Evolutionary conservation across 148 eudicot species (phyloP).

Genomic region (Chenopodium formosanum): DNA sequence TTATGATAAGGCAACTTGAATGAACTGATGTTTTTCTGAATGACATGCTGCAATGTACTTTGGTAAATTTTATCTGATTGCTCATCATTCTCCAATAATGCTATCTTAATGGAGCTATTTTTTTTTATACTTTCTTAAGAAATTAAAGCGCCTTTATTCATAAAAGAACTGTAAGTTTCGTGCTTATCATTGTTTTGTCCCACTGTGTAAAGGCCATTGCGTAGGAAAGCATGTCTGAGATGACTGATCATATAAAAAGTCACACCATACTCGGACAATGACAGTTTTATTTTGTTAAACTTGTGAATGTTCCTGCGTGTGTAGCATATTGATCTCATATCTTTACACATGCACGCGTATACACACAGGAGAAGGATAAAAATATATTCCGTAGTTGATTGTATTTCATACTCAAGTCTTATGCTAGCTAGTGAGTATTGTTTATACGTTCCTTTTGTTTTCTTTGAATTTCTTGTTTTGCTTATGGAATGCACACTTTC

Average conservation of each 20-base stretch:
- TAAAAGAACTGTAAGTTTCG: not conserved
- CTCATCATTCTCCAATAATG: not conserved
- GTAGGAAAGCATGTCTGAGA: not conserved
- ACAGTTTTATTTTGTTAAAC: not conserved
- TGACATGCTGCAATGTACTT: not conserved
- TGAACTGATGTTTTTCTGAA: not conserved
- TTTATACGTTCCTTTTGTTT: no score
- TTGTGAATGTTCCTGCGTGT: no score
- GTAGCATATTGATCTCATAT: no score
- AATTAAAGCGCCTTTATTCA: not conserved
- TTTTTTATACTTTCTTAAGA: not conserved
- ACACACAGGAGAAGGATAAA: no score
- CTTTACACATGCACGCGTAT: no score
- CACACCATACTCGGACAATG: no score
- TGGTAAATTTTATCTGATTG: not conserved
- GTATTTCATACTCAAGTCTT: no score
- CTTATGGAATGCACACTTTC: no score
- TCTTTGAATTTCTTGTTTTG: no score
- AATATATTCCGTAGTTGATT: no score
- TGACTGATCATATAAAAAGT: not conserved
- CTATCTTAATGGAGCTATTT: not conserved
- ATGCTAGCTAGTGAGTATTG: no score
- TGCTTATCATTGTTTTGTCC: constrained; percentile 4
- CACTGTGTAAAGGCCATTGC: not conserved
- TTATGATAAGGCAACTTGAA: not conserved